Evolutionary conservation across 257 asterid species (phyloP), one percentile per base, ranked within the genome.

Genomic region (Anisodus tanguticus): DNA sequence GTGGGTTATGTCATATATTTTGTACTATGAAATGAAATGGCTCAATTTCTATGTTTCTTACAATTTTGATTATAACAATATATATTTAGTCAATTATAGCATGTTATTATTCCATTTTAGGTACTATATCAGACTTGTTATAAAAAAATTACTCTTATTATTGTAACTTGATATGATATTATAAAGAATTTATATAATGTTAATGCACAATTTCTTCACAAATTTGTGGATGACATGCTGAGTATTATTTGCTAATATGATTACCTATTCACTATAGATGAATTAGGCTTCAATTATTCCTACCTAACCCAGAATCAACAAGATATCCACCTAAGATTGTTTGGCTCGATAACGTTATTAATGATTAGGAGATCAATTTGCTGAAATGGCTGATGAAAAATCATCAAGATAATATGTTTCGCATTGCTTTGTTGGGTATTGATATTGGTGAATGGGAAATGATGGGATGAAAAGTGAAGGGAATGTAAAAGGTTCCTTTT

Each of bases 1-100:
- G 72, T 81, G 69, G 60, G 16, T 62, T 76, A 76, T 76, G 63
- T 51, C 62, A 74, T 49, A 49, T 7, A 51, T 49, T 69, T 60
- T 76, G 4, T 12, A 76, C 8, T 2, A 72, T 16, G 2, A 69
- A 39, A 1, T 16, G n/a, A 58, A 15, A 17, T 69, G 47, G 17
- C 19, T 72, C 9, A 43, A 66, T 66, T 5, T 31, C 9, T 31
- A 12, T 31, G 47, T 35, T 35, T 37, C 49, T 35, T 67, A 41
- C 26, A 22, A 22, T 31, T 31, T 31, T 31, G 35, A 31, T 31
- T 31, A 31, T 31, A 31, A 31, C 35, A 31, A 31, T 31, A 31
- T 31, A 31, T 31, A 41, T 41, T 41, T 41, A 41, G 6, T 3
- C 5, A 41, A 41, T 57, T 11, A 57, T 57, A 16, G 63, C 63